Evolutionary conservation across 2,329 filamentous ascomycete genomes (phyloP).

Genomic region (Cordyceps cateniannulata): DNA sequence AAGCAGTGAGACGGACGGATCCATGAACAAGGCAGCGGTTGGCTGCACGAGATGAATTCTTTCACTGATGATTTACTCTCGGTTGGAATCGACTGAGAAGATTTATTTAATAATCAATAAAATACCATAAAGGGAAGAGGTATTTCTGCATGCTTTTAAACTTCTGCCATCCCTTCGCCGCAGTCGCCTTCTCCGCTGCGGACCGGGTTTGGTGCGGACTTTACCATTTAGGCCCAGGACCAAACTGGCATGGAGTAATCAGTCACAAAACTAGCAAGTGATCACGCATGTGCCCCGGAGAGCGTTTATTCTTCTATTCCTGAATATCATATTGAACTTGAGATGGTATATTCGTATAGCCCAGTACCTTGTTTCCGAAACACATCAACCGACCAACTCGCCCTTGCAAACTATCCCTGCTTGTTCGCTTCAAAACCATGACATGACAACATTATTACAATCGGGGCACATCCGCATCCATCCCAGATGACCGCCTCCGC

Average conservation of each 20-base stretch:
- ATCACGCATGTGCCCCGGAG: neutral
- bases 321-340: too few species aligned
- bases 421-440: neutral
- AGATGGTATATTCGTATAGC: neutral
- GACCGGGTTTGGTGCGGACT: constrained; percentile 6
- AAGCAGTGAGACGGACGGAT: neutral
- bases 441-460: constrained; percentile 19
- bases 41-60: too few species aligned
- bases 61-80: too few species aligned
- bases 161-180: too few species aligned
- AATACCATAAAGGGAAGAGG: too few species aligned
- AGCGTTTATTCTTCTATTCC: too few species aligned
- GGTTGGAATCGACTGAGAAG: too few species aligned
- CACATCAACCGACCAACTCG: neutral
- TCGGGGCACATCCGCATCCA: constrained; percentile 32
- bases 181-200: constrained; percentile 2
- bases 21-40: too few species aligned
- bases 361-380: neutral
- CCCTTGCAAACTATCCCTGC: neutral
- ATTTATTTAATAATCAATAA: too few species aligned
- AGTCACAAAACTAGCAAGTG: neutral
- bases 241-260: neutral
- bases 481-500: constrained; percentile 31
- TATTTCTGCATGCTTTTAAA: too few species aligned
- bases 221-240: neutral